Evolutionary conservation across 768 basidiomycete genomes (phyloP).

Genomic region (Amanita pallidorosea): DNA sequence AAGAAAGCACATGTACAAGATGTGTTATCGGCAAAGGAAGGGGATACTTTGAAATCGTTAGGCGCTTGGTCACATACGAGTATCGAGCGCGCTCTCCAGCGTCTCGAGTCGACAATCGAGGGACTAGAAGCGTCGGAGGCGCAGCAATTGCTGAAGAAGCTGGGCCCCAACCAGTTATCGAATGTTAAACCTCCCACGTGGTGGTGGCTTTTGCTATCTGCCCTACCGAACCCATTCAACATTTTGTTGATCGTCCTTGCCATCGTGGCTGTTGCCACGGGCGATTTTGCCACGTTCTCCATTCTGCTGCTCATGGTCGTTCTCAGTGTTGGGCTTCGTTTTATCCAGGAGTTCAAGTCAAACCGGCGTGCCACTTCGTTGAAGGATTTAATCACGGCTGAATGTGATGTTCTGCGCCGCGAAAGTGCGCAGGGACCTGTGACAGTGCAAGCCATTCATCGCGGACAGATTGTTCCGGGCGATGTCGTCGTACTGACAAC

Average conservation of each 20-base stretch:
- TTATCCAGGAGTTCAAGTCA: constrained; percentile 20
- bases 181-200: constrained; percentile 19
- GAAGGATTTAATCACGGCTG: constrained; percentile 21
- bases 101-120: neutral
- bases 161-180: constrained; percentile 18
- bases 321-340: constrained; percentile 22
- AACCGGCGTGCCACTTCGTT: constrained; percentile 22
- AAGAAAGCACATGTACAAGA: neutral
- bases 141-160: constrained; percentile 7
- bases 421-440: neutral
- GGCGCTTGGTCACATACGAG: neutral
- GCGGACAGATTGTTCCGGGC: constrained; percentile 19
- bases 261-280: constrained; percentile 19
- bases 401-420: constrained; percentile 20
- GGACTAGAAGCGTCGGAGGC: neutral
- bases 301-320: constrained; percentile 25
- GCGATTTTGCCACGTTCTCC: constrained; percentile 19
- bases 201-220: constrained; percentile 17
- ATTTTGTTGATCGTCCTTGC: constrained; percentile 20
- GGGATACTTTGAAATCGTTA: neutral
- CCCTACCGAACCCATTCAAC: constrained; percentile 24
- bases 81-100: neutral
- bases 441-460: constrained; percentile 19
- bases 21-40: neutral
- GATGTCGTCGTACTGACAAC: constrained; percentile 20